These are phyloP conservation scores for Oryza punctata DNA, from an alignment of 176 grass and related monocot genomes.

Conservation along the genomic window DNA sequence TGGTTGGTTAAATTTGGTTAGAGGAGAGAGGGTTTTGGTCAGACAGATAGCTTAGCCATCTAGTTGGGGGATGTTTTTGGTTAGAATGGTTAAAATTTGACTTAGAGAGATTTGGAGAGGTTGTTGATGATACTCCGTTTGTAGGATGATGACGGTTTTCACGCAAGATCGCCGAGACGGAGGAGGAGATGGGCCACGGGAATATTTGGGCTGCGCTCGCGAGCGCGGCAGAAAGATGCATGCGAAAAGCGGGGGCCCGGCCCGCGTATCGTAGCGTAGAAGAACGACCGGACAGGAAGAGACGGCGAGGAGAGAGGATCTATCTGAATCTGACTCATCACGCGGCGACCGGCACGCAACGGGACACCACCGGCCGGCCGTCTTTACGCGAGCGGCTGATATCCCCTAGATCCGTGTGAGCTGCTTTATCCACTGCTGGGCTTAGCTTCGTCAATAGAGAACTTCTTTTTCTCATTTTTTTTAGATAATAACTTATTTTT, in stretches of 20 bases:
- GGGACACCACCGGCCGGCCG: not conserved
- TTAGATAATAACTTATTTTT: not conserved
- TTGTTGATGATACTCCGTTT: too few species aligned
- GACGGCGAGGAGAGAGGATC: not conserved
- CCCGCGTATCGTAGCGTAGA: slow-evolving; percentile 3
- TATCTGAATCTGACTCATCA: not conserved
- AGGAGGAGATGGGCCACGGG: not conserved
- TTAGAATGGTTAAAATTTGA: too few species aligned
- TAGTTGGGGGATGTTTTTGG: too few species aligned
- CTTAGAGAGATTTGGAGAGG: too few species aligned
- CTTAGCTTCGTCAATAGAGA: not conserved
- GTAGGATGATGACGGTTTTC: not conserved
- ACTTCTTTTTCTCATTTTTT: not conserved
- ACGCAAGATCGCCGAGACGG: too few species aligned
- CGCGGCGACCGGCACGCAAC: not conserved
- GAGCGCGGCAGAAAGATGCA: slow-evolving; percentile 27
- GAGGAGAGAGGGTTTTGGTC: too few species aligned
- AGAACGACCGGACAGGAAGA: not conserved
- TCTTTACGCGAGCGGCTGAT: slow-evolving; percentile 12
- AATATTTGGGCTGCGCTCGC: not conserved
- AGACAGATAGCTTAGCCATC: too few species aligned
- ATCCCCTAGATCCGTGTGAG: not conserved
- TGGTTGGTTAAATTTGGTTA: too few species aligned
- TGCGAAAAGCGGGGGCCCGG: slow-evolving; percentile 9
- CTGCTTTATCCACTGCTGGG: not conserved